Conservation (phyloP, 805 yeast genomes). For the Priceomyces haplophilus region DNA sequence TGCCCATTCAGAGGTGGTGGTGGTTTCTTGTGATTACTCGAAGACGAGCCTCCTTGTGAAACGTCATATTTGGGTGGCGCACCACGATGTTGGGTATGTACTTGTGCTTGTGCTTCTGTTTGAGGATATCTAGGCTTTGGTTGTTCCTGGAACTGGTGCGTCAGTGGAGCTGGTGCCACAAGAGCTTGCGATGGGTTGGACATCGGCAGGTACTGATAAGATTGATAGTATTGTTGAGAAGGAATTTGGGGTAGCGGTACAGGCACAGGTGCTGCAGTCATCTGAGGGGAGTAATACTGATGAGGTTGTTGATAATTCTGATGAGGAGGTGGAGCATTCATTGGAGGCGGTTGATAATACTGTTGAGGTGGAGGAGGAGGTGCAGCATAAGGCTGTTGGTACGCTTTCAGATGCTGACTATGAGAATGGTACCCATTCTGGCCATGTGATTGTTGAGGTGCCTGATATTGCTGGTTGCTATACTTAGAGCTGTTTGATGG, state of each 20-base stretch:
- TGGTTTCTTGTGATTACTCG: conserved; percentile 18
- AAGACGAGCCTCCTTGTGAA: neutral
- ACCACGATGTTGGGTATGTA: neutral
- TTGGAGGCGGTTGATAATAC: conserved; percentile 12
- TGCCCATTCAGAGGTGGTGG: conserved; percentile 10
- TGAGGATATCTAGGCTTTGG: conserved; percentile 1
- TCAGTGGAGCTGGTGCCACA: conserved; percentile 11
- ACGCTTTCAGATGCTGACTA: conserved; percentile 11
- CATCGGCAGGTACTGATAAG: conserved; percentile 4
- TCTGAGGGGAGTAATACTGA: conserved; percentile 8
- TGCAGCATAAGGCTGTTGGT: conserved; percentile 11
- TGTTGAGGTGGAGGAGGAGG: conserved; percentile 13
- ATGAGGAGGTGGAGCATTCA: conserved; percentile 8
- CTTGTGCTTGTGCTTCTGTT: conserved; percentile 3
- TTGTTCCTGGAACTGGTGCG: conserved; percentile 4
- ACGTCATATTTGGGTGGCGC: neutral
- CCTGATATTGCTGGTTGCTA: conserved; percentile 12
- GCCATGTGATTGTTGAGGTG: conserved; percentile 7
- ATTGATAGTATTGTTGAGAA: conserved; percentile 8
- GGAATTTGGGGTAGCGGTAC: conserved; percentile 8
- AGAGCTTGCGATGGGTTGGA: conserved; percentile 3
- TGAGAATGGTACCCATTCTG: conserved; percentile 11
- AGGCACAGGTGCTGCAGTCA: conserved; percentile 7
- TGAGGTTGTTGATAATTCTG: conserved; percentile 12
- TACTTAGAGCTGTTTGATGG: conserved; percentile 12